A percentile compares a stretch with the other conserved stretches of the same genome.
Evolutionary conservation across 2,329 filamentous ascomycete genomes (phyloP).

Genomic region (Tolypocladium endophyticum): DNA sequence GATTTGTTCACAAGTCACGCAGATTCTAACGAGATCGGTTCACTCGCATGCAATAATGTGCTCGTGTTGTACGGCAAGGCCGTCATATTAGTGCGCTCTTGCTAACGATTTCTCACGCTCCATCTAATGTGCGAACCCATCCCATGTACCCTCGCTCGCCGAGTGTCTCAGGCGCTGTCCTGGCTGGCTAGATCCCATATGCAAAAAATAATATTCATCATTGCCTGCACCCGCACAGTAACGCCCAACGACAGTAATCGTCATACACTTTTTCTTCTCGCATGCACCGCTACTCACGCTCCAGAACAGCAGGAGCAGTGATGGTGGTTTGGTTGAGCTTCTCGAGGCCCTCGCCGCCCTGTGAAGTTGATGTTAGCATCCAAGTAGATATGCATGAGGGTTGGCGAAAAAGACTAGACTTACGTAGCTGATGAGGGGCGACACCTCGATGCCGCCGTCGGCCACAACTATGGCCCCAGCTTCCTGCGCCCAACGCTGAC

Average conservation of each 20-base stretch:
- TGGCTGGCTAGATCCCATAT: neutral
- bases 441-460: conserved; percentile 72
- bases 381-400: neutral
- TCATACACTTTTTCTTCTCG: neutral
- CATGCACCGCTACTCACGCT: conserved; percentile 26
- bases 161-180: neutral
- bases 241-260: neutral
- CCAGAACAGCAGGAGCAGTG: conserved; percentile 40
- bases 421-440: conserved; percentile 91
- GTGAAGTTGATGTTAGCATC: conserved; percentile 6
- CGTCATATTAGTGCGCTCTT: no score
- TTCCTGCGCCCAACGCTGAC: conserved; percentile 71
- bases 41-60: neutral
- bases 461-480: conserved; percentile 67
- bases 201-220: neutral
- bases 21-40: neutral
- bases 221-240: neutral
- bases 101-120: neutral
- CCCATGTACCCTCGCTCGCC: neutral
- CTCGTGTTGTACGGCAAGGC: neutral
- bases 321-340: conserved; percentile 42
- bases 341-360: conserved; percentile 55
- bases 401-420: conserved; percentile 33
- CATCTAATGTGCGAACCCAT: neutral
- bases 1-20: neutral